Conservation (phyloP, 2,329 filamentous ascomycete genomes). For the Ramularia endophylla region DNA sequence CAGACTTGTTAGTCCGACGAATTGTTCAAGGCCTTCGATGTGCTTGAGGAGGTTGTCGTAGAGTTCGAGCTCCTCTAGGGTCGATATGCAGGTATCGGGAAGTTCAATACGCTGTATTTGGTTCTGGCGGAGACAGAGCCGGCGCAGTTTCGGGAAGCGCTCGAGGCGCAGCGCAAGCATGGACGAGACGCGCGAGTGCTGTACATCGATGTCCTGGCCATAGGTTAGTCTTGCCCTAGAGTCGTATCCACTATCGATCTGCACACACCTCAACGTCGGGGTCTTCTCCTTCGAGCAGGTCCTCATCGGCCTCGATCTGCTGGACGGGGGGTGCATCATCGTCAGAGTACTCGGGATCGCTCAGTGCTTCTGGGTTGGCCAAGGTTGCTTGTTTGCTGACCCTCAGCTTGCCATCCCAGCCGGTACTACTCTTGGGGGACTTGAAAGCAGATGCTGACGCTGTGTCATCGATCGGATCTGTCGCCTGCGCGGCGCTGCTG, state of each 20-base stretch:
- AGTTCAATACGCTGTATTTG: conserved; percentile 75
- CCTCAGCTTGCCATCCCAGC: conserved; percentile 80
- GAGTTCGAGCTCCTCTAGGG: conserved; percentile 78
- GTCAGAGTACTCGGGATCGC: conserved; percentile 81
- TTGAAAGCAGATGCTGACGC: not conserved
- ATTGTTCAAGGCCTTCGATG: conserved; percentile 72
- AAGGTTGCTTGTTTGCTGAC: conserved; percentile 64
- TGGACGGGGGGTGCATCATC: conserved; percentile 62
- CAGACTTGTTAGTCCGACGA: conserved; percentile 68
- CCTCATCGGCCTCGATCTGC: conserved; percentile 73
- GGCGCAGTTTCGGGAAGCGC: conserved; percentile 63
- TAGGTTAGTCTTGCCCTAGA: not conserved
- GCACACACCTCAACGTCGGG: conserved; percentile 45
- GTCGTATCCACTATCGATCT: not conserved
- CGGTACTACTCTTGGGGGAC: conserved; percentile 31
- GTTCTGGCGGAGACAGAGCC: conserved; percentile 90
- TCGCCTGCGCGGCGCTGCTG: no score
- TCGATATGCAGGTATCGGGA: conserved; percentile 57
- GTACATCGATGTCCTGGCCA: conserved; percentile 71
- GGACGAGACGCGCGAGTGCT: conserved; percentile 78
- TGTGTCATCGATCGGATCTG: no score
- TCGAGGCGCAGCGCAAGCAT: conserved; percentile 74
- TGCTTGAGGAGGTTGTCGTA: conserved; percentile 95
- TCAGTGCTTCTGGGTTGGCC: conserved; percentile 73
- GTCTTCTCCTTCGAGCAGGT: conserved; percentile 55